Conservation (phyloP, 169 alveolate genomes). For the Eimeria maxima region DNA sequence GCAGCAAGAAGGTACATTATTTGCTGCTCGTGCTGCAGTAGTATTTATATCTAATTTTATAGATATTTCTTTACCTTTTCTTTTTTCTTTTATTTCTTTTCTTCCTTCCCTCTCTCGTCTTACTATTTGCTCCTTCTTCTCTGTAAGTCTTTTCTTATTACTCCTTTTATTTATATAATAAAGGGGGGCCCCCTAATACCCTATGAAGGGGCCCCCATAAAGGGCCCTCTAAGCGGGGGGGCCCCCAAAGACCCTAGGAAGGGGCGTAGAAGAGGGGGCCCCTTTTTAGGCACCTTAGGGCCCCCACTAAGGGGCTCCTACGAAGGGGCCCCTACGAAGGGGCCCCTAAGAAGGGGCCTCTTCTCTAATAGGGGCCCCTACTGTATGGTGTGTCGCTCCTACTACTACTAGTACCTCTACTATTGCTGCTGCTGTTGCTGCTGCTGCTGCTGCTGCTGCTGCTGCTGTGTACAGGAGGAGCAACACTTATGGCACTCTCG, state of each 20-base stretch:
- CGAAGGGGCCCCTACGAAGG: neutral
- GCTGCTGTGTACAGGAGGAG: neutral
- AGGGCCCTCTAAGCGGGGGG: neutral
- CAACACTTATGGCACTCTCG: conserved; percentile 15
- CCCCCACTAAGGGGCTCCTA: neutral
- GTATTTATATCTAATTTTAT: neutral
- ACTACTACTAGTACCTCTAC: too few relatives aligned
- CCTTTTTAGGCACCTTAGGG: neutral
- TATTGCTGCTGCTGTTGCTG: neutral
- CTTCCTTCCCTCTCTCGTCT: neutral
- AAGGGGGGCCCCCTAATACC: neutral
- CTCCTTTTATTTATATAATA: neutral
- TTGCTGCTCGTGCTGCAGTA: neutral
- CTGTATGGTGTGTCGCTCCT: too few relatives aligned
- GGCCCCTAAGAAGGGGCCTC: neutral
- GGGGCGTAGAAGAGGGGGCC: neutral
- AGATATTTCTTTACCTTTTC: neutral
- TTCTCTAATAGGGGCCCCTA: neutral
- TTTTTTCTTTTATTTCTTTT: neutral
- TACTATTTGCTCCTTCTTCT: neutral
- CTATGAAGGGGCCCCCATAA: too few relatives aligned
- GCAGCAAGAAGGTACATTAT: neutral
- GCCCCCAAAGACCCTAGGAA: neutral
- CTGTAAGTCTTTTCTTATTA: neutral
- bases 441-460: too few relatives aligned